A percentile compares a stretch with the other conserved stretches of the same genome.
phyloP scores from a whole-genome alignment of 352 stramenopile genomes.

The Globisporangium mamillatum region DNA sequence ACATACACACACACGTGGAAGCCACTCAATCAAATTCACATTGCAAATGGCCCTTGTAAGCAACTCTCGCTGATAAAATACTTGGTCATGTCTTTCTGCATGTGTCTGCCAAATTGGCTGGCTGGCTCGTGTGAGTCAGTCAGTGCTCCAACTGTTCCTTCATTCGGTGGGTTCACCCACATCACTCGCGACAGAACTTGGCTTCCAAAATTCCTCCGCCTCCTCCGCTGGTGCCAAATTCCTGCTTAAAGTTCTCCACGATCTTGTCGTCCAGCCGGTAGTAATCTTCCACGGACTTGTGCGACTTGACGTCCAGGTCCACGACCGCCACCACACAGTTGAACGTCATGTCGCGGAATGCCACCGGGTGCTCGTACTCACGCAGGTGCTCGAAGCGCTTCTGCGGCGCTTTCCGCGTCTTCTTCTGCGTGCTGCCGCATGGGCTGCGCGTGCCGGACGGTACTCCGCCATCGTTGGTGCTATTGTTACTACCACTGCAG shows the following conservation, averaged over 20 bases:
- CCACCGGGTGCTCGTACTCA: conserved; percentile 66
- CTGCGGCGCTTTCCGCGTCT: conserved; percentile 1
- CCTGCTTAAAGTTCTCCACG: conserved; percentile 47
- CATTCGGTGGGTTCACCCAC: not conserved
- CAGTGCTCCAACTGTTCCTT: not conserved
- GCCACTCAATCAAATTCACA: not conserved
- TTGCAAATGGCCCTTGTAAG: not conserved
- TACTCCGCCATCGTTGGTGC: not conserved
- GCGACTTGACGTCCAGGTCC: conserved; percentile 84
- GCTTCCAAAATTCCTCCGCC: conserved; percentile 19
- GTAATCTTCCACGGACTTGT: conserved; percentile 85
- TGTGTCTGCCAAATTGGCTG: not conserved
- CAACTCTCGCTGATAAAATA: not conserved
- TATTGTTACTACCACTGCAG: conserved; percentile 8
- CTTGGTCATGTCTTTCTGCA: not conserved
- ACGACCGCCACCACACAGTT: conserved; percentile 82
- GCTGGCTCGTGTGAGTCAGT: not conserved
- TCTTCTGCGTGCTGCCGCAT: conserved; percentile 13
- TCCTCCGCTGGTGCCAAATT: conserved; percentile 31
- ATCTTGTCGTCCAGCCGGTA: conserved; percentile 82
- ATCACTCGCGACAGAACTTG: conserved; percentile 38
- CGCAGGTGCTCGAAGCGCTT: conserved; percentile 58
- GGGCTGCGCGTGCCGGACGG: conserved; percentile 8
- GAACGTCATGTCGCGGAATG: conserved; percentile 66
- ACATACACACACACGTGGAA: not conserved